Conservation (phyloP, 139 green algal species). For the Chlorella sp. region DNA sequence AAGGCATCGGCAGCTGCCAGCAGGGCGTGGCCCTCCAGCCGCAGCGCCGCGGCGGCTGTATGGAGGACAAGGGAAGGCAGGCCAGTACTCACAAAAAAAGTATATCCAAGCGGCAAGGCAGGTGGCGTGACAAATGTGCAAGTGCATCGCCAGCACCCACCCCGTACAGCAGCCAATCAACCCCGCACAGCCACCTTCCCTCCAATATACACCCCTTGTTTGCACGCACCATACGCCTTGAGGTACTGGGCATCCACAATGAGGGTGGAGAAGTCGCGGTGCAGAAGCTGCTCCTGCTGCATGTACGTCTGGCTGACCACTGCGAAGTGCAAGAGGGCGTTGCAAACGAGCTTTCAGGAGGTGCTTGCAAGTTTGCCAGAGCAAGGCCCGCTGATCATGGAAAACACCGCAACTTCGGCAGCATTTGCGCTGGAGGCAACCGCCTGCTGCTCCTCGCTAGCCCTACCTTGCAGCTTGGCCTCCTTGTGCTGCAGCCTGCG, state of each 20-base stretch:
- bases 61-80: background rate
- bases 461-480: conserved; percentile 65
- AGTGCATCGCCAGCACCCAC: no score
- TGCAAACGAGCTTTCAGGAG: no score
- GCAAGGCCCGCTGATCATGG: no score
- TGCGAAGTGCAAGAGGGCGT: conserved; percentile 27
- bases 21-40: conserved; percentile 30
- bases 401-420: no score
- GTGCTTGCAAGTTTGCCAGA: no score
- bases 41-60: conserved; percentile 21
- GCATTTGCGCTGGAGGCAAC: no score
- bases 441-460: background rate
- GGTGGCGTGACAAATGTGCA: no score
- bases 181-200: no score
- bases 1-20: conserved; percentile 1
- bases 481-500: conserved; percentile 71
- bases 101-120: no score
- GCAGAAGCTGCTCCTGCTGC: conserved; percentile 67
- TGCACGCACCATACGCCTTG: conserved; percentile 30
- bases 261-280: conserved; percentile 41
- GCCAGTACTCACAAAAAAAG: no score
- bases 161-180: no score
- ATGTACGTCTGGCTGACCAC: conserved; percentile 63
- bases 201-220: no score
- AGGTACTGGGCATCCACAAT: conserved; percentile 39